A percentile compares a stretch with the other conserved stretches of the same genome.
These are phyloP conservation scores for Globisporangium cylindrosporum DNA, from an alignment of 352 stramenopile species.

Conservation along the genomic window DNA sequence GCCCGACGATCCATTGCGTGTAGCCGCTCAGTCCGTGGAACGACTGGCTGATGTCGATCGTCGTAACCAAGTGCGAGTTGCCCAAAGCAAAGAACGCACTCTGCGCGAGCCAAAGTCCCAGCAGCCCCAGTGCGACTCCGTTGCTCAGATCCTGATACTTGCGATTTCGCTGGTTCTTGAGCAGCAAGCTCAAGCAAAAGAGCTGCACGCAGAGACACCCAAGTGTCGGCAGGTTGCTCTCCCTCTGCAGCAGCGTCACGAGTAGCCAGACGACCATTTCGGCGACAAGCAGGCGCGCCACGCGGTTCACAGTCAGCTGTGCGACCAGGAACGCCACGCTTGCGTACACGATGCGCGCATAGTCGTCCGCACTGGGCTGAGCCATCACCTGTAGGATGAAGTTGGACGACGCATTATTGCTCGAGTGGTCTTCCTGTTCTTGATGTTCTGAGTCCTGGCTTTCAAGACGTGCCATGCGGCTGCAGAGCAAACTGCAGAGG, in stretches of 20 bases:
- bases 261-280: constrained; percentile 71
- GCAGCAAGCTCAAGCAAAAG: constrained; percentile 24
- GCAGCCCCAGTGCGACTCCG: constrained; percentile 19
- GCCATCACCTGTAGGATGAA: background rate
- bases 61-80: constrained; percentile 89
- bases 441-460: background rate
- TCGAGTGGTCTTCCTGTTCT: background rate
- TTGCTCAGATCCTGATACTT: constrained; percentile 10
- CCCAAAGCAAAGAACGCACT: constrained; percentile 81
- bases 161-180: constrained; percentile 9
- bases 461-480: constrained; percentile 12
- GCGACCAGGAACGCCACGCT: constrained; percentile 16
- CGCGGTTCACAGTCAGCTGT: constrained; percentile 5
- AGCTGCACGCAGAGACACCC: constrained; percentile 51
- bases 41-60: constrained; percentile 87
- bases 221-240: constrained; percentile 57
- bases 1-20: constrained; percentile 76
- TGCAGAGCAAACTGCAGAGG: constrained; percentile 19
- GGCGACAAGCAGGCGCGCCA: constrained; percentile 15
- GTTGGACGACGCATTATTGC: background rate
- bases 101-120: constrained; percentile 55
- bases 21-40: constrained; percentile 80
- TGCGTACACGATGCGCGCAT: constrained; percentile 51
- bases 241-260: constrained; percentile 53
- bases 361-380: constrained; percentile 29